A percentile compares a stretch with the other conserved stretches of the same genome.
phyloP scores from a whole-genome alignment of 345 rosid genomes.

The Salix udensis region DNA sequence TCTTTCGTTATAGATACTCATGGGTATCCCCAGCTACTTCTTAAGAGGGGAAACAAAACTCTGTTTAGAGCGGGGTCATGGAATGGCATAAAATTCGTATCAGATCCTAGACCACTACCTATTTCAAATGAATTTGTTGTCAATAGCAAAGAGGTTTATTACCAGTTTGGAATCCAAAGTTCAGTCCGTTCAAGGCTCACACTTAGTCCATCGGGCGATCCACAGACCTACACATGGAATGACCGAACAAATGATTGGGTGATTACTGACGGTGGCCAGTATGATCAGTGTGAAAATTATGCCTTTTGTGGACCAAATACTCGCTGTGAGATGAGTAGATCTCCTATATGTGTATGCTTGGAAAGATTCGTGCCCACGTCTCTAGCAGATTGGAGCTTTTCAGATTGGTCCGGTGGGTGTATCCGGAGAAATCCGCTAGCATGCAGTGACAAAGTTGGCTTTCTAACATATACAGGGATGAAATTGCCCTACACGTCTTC shows the following conservation, averaged over 20 bases:
- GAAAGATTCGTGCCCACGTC: too few relatives aligned
- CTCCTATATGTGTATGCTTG: too few relatives aligned
- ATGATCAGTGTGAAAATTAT: background rate
- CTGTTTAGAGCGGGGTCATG: too few relatives aligned
- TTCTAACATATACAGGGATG: too few relatives aligned
- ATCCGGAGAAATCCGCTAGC: too few relatives aligned
- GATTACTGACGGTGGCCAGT: conserved; percentile 4
- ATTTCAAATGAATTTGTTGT: background rate
- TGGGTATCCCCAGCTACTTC: too few relatives aligned
- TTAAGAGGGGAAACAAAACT: too few relatives aligned
- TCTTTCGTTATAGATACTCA: too few relatives aligned
- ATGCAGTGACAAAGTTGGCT: too few relatives aligned
- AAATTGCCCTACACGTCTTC: too few relatives aligned
- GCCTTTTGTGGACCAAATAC: conserved; percentile 8
- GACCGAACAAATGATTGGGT: background rate
- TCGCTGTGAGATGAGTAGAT: background rate
- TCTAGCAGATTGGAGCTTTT: too few relatives aligned
- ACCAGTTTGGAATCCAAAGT: background rate
- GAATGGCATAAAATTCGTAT: conserved; percentile 15
- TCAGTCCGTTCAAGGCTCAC: conserved; percentile 7
- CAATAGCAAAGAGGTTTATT: conserved; percentile 10
- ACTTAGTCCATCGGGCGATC: background rate
- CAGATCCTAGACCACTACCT: background rate
- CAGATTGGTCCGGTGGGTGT: background rate
- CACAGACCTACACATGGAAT: background rate